phyloP scores from a whole-genome alignment of 2,329 filamentous ascomycete genomes.

The Tolypocladium cylindrosporum region DNA sequence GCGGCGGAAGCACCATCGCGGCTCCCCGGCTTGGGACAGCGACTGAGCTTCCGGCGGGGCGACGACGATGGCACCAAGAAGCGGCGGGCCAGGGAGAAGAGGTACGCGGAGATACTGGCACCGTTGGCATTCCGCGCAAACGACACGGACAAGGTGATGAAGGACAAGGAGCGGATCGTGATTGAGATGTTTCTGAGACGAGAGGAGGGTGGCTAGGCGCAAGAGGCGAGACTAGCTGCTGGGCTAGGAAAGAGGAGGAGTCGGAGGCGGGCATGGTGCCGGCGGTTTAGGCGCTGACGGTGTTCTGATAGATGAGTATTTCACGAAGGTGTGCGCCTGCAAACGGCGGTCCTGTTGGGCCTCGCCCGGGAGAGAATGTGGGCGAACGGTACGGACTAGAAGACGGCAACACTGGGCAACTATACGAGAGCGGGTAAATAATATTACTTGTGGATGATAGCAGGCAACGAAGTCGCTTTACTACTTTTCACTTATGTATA shows the following conservation, averaged over 20 bases:
- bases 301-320: background rate
- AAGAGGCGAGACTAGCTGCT: background rate
- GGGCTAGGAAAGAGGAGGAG: background rate
- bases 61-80: conserved; percentile 25
- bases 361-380: background rate
- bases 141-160: conserved; percentile 46
- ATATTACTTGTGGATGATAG: background rate
- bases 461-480: background rate
- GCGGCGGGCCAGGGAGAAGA: conserved; percentile 48
- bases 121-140: conserved; percentile 48
- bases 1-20: conserved; percentile 17
- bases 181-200: conserved; percentile 55
- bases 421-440: background rate
- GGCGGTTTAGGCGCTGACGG: background rate
- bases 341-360: background rate
- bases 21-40: conserved; percentile 26
- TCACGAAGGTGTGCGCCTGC: background rate
- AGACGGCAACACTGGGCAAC: background rate
- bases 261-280: background rate
- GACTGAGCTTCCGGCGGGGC: conserved; percentile 34
- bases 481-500: background rate
- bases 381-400: background rate
- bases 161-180: conserved; percentile 55
- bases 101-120: conserved; percentile 57
- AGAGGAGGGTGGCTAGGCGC: conserved; percentile 21